phyloP scores from a whole-genome alignment of 106 monocot species.

The Vanilla planifolia region DNA sequence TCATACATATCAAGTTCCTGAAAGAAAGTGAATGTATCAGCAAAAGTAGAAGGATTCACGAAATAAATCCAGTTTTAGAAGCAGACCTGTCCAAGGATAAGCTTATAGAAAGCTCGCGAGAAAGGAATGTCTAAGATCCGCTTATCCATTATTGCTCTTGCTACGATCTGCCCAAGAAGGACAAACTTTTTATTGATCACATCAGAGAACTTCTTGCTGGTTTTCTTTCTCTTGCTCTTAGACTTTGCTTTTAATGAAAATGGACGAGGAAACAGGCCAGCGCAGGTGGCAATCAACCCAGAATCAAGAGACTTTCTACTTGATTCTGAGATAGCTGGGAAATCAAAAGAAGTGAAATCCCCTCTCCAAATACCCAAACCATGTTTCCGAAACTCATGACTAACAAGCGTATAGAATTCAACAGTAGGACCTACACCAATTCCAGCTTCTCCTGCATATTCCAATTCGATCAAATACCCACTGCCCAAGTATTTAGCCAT shows the following conservation, averaged over 20 bases:
- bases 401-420: conserved; percentile 46
- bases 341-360: conserved; percentile 14
- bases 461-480: conserved; percentile 25
- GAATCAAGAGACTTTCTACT: neutral
- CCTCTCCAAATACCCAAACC: conserved; percentile 50
- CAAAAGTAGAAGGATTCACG: neutral
- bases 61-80: too few species aligned
- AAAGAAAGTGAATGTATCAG: neutral
- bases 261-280: conserved; percentile 45
- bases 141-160: conserved; percentile 36
- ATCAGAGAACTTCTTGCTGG: conserved; percentile 15
- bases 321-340: neutral
- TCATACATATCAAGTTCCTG: conserved; percentile 70
- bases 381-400: conserved; percentile 39
- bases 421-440: conserved; percentile 50
- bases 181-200: conserved; percentile 25
- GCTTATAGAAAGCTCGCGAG: conserved; percentile 47
- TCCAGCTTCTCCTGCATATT: conserved; percentile 40
- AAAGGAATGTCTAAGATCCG: conserved; percentile 38
- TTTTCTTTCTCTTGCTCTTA: neutral
- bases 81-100: conserved; percentile 32
- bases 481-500: conserved; percentile 19
- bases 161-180: conserved; percentile 40
- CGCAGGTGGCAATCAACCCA: conserved; percentile 15
- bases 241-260: too few species aligned